Conservation (phyloP, 805 yeast species). For the Yamadazyma philogaea region DNA sequence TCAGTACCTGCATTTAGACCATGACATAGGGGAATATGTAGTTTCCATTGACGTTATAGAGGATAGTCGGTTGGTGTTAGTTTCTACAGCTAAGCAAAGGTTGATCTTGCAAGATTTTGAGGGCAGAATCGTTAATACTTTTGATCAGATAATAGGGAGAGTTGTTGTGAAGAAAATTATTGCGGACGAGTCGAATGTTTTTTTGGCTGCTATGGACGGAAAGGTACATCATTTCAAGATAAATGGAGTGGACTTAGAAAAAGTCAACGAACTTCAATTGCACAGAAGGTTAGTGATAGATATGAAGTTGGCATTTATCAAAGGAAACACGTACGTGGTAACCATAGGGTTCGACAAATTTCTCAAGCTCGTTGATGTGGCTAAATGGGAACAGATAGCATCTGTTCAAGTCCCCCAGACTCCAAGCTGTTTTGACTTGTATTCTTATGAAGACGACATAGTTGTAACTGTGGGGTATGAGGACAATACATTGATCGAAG, state of each 20-base stretch:
- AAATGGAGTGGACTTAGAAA: slow-evolving; percentile 5
- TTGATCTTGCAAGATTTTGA: slow-evolving; percentile 18
- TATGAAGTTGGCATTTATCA: slow-evolving; percentile 24
- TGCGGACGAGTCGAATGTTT: slow-evolving; percentile 24
- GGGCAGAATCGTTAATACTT: slow-evolving; percentile 15
- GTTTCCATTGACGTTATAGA: slow-evolving; percentile 18
- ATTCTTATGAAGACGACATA: slow-evolving; percentile 26
- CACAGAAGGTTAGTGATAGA: slow-evolving; percentile 39
- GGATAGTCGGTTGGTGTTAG: slow-evolving; percentile 4
- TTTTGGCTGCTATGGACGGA: slow-evolving; percentile 57
- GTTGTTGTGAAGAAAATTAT: slow-evolving; percentile 37
- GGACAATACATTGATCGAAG: slow-evolving; percentile 57
- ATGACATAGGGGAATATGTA: slow-evolving; percentile 23
- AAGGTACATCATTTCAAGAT: slow-evolving; percentile 17
- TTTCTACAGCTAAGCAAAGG: slow-evolving; percentile 15
- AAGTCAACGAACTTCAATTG: slow-evolving; percentile 22
- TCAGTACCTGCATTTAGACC: slow-evolving; percentile 9
- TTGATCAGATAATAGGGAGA: slow-evolving; percentile 17
- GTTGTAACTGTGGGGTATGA: slow-evolving; percentile 53
- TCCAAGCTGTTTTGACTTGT: slow-evolving; percentile 50
- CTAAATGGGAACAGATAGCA: slow-evolving; percentile 12
- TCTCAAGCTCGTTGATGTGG: slow-evolving; percentile 23
- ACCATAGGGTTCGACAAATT: slow-evolving; percentile 63
- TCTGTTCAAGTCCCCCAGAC: slow-evolving; percentile 42
- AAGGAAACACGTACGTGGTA: slow-evolving; percentile 35